Conservation (phyloP, 2,329 filamentous ascomycete genomes). For the Camillea tinctor region DNA sequence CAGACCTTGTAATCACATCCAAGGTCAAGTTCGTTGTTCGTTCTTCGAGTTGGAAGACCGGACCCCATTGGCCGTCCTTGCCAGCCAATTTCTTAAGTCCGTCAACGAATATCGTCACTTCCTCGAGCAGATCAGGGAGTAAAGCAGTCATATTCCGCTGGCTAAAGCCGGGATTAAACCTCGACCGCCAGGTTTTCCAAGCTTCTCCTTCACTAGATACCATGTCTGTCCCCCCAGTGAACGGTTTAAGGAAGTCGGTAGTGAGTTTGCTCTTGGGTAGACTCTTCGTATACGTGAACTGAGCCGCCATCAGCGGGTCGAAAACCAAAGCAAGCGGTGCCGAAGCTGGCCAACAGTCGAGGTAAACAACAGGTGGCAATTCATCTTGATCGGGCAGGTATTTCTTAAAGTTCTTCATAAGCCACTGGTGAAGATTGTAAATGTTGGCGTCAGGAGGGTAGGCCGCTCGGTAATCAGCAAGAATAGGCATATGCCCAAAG, state of each 20-base stretch:
- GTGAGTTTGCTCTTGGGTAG: conserved; percentile 18
- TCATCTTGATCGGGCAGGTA: conserved; percentile 26
- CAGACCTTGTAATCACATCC: conserved; percentile 39
- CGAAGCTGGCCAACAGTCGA: conserved; percentile 30
- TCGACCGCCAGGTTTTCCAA: conserved; percentile 33
- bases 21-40: conserved; percentile 39
- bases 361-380: conserved; percentile 27
- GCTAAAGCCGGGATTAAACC: conserved; percentile 39
- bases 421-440: conserved; percentile 26
- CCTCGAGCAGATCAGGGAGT: conserved; percentile 38
- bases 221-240: conserved; percentile 34
- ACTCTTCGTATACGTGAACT: conserved; percentile 23
- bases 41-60: conserved; percentile 35
- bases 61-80: conserved; percentile 27
- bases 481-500: conserved; percentile 26
- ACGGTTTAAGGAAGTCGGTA: conserved; percentile 22
- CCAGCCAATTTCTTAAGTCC: conserved; percentile 29
- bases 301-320: conserved; percentile 22
- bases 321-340: conserved; percentile 17
- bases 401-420: conserved; percentile 21
- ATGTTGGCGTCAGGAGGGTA: conserved; percentile 28
- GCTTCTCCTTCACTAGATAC: conserved; percentile 32
- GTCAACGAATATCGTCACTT: conserved; percentile 36
- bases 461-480: conserved; percentile 22
- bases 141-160: conserved; percentile 34